phyloP scores from a whole-genome alignment of 768 basidiomycete species.

The Pleurotus ostreatus region DNA sequence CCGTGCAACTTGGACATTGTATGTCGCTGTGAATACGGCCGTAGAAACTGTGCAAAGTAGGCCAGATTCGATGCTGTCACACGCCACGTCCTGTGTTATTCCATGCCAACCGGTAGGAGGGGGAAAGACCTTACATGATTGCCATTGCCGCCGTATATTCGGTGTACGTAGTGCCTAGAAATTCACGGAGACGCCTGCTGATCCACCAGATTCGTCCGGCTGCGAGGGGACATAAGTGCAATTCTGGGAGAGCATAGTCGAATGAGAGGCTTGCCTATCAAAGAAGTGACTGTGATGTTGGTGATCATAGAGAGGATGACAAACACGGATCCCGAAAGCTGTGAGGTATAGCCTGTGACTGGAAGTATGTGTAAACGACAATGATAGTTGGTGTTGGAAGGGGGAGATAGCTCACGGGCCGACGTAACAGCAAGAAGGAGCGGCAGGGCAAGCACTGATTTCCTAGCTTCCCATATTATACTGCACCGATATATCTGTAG shows the following conservation, averaged over 20 bases:
- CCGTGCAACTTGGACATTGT: not conserved
- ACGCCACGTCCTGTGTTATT: not conserved
- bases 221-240: not conserved
- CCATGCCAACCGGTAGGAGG: not conserved
- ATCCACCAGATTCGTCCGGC: conserved; percentile 7
- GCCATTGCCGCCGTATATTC: not conserved
- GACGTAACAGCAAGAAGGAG: conserved; percentile 8
- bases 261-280: not conserved
- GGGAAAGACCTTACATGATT: not conserved
- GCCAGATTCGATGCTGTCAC: not conserved
- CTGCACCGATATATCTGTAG: conserved; percentile 18
- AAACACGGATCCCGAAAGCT: not conserved
- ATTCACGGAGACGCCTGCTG: not conserved
- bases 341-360: too few relatives aligned
- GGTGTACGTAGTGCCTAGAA: not conserved
- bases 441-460: conserved; percentile 12
- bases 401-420: conserved; percentile 8
- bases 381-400: not conserved
- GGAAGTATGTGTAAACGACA: not conserved
- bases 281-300: not conserved
- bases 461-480: conserved; percentile 16
- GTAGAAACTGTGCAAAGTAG: not conserved
- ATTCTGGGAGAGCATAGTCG: too few relatives aligned
- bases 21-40: not conserved
- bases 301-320: not conserved